These are phyloP conservation scores for Avicennia marina DNA, from an alignment of 257 asterid species.

Conservation along the genomic window DNA sequence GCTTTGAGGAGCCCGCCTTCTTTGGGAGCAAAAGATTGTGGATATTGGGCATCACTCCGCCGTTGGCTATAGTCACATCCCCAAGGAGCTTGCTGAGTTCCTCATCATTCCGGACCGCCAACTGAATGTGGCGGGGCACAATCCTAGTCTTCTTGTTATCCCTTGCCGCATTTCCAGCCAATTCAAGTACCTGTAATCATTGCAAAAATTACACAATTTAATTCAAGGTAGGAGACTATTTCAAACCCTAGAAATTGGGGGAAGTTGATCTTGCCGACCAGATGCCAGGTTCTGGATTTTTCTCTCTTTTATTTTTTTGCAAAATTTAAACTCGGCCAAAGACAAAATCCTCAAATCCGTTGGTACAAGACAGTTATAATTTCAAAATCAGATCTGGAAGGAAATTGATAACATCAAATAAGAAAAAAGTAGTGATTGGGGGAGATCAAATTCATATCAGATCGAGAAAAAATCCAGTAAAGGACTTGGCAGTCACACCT, in stretches of 20 bases:
- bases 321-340: too few relatives aligned
- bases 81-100: constrained; percentile 49
- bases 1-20: constrained; percentile 36
- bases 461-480: too few relatives aligned
- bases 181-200: constrained; percentile 34
- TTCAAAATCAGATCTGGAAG: too few relatives aligned
- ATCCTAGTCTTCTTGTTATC: constrained; percentile 56
- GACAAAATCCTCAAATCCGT: too few relatives aligned
- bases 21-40: constrained; percentile 48
- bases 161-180: constrained; percentile 58
- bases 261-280: too few relatives aligned
- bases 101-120: constrained; percentile 52
- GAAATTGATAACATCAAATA: too few relatives aligned
- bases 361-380: too few relatives aligned
- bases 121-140: constrained; percentile 47
- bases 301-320: too few relatives aligned
- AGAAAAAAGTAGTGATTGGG: too few relatives aligned
- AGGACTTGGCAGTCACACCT: neutral
- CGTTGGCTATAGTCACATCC: constrained; percentile 53
- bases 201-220: neutral
- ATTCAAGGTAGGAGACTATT: too few relatives aligned
- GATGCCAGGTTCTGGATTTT: too few relatives aligned
- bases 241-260: constrained; percentile 1
- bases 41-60: constrained; percentile 53
- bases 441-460: too few relatives aligned